phyloP scores from a whole-genome alignment of 148 eudicot genomes.

The Rheum nobile region DNA sequence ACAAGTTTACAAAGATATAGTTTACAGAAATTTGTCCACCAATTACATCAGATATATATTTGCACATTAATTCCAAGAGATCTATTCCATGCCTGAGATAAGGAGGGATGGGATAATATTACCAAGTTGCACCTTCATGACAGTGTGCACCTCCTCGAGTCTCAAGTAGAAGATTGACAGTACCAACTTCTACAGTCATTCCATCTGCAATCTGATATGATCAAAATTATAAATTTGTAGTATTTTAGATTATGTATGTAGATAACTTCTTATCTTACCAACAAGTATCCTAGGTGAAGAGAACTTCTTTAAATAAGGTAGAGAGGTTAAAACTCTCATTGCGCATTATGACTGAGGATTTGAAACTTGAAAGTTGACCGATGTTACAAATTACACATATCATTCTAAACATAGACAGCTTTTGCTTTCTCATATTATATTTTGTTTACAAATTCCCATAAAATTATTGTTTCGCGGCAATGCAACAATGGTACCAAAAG shows the following conservation, averaged over 20 bases:
- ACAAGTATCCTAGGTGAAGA: background rate
- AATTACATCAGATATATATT: background rate
- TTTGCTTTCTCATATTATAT: background rate
- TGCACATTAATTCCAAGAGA: background rate
- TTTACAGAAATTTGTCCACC: background rate
- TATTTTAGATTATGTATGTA: background rate
- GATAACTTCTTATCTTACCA: background rate
- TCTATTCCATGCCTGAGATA: background rate
- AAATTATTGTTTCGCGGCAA: background rate
- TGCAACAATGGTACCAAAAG: background rate
- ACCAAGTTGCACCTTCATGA: constrained; percentile 85
- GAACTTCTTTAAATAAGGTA: background rate
- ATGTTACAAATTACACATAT: no score
- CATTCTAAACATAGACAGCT: background rate
- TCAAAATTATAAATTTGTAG: constrained; percentile 15
- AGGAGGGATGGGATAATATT: constrained; percentile 5
- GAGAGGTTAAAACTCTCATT: background rate
- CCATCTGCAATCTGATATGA: constrained; percentile 90
- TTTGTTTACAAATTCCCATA: background rate
- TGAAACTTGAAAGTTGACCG: background rate
- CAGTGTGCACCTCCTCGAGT: constrained; percentile 76
- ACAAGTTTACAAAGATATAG: background rate
- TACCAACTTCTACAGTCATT: constrained; percentile 80
- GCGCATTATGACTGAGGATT: background rate
- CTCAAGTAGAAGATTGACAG: constrained; percentile 87